Conservation (phyloP, 208 protist species). For the Entamoeba nuttalli region DNA sequence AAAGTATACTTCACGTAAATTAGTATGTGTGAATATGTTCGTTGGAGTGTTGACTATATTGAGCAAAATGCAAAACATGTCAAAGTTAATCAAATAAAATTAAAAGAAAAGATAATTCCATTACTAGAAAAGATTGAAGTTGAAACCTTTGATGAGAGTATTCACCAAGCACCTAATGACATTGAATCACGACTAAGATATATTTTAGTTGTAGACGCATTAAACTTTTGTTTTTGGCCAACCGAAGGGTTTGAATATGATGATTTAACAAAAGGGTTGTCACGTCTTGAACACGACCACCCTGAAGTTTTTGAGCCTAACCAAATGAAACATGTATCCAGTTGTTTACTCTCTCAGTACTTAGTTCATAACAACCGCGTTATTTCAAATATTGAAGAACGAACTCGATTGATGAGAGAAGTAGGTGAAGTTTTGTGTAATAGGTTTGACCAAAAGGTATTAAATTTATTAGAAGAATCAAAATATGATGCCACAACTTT, state of each 20-base stretch:
- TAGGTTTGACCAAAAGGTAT: not conserved
- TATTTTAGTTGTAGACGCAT: not conserved
- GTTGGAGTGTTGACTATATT: not conserved
- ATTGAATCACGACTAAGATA: not conserved
- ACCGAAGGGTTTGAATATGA: not conserved
- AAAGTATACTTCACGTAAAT: too few relatives aligned
- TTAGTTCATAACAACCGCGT: not conserved
- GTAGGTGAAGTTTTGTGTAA: not conserved
- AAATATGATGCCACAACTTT: not conserved
- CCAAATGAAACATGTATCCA: not conserved
- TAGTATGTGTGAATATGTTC: not conserved
- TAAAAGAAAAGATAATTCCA: not conserved
- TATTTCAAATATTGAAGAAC: not conserved
- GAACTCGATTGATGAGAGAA: not conserved
- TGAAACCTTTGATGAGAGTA: not conserved
- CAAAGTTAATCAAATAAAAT: not conserved
- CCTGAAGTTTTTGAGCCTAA: not conserved
- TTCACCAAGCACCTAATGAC: not conserved
- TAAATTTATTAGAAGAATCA: not conserved
- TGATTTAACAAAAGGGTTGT: not conserved
- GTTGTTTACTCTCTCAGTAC: not conserved
- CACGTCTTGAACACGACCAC: not conserved
- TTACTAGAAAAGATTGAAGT: not conserved
- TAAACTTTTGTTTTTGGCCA: slow-evolving; percentile 9
- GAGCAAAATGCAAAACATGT: not conserved